Evolutionary conservation across 768 basidiomycete genomes (phyloP).

Genomic region (Mycena epipterygia): DNA sequence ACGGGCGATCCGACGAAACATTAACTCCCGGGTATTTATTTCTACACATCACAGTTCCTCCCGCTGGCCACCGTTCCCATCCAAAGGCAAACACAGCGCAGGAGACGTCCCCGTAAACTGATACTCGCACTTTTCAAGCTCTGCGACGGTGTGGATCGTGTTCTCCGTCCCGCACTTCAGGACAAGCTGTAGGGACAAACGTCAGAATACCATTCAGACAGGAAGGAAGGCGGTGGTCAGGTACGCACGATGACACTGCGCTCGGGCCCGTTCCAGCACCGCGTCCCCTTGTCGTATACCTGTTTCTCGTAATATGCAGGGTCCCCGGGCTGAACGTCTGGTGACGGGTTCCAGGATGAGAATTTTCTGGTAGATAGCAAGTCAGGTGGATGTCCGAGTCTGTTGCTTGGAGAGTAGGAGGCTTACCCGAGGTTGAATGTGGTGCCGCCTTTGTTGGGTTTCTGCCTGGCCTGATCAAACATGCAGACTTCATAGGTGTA

Average conservation of each 20-base stretch:
- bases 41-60: slow-evolving; percentile 55
- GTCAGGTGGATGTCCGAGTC: neutral
- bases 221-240: neutral
- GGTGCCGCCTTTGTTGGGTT: slow-evolving; percentile 83
- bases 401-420: slow-evolving; percentile 20
- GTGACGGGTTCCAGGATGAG: slow-evolving; percentile 81
- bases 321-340: slow-evolving; percentile 69
- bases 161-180: slow-evolving; percentile 91
- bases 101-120: slow-evolving; percentile 88
- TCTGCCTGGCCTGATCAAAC: slow-evolving; percentile 91
- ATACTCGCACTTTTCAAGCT: slow-evolving; percentile 98
- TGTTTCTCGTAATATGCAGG: slow-evolving; percentile 87
- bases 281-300: slow-evolving; percentile 84
- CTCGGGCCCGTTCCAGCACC: slow-evolving; percentile 97
- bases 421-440: slow-evolving; percentile 87
- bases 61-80: slow-evolving; percentile 53
- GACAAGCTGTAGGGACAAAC: slow-evolving; percentile 66
- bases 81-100: slow-evolving; percentile 79
- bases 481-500: slow-evolving; percentile 96
- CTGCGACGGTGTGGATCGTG: slow-evolving; percentile 78
- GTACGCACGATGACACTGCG: slow-evolving; percentile 81
- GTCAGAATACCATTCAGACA: neutral
- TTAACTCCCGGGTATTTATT: neutral
- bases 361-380: slow-evolving; percentile 67
- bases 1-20: slow-evolving; percentile 1